These are phyloP conservation scores for Eucalyptus virginea DNA, from an alignment of 345 rosid genomes.

Conservation along the genomic window DNA sequence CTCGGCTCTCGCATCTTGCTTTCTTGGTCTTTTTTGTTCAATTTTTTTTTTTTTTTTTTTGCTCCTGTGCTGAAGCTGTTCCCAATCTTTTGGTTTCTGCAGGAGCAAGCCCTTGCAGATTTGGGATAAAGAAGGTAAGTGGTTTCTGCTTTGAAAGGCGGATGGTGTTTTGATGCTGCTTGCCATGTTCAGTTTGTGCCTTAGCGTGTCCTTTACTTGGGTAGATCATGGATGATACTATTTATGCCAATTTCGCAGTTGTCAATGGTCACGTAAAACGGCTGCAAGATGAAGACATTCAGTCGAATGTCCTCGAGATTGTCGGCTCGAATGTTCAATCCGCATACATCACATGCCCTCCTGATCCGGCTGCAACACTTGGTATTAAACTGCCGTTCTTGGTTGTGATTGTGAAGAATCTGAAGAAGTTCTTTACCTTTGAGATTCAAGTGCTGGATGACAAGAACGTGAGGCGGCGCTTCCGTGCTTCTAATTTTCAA, in stretches of 20 bases:
- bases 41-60: not conserved
- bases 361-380: constrained; percentile 82
- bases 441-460: constrained; percentile 97
- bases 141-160: not conserved
- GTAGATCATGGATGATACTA: not conserved
- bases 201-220: not conserved
- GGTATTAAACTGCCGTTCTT: constrained; percentile 94
- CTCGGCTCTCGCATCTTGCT: not conserved
- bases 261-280: constrained; percentile 82
- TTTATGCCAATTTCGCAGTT: constrained; percentile 22
- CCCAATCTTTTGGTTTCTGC: not conserved
- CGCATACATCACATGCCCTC: constrained; percentile 89
- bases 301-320: constrained; percentile 84
- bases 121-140: constrained; percentile 79
- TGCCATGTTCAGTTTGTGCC: not conserved
- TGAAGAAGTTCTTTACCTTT: constrained; percentile 88
- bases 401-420: constrained; percentile 84
- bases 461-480: constrained; percentile 93
- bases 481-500: constrained; percentile 98
- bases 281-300: constrained; percentile 80
- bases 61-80: not conserved
- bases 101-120: constrained; percentile 82
- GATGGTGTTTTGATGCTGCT: not conserved
- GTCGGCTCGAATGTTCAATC: constrained; percentile 83
- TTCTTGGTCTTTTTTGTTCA: not conserved